Conservation (phyloP, 2,329 filamentous ascomycete genomes). For the Xylaria hypoxylon region DNA sequence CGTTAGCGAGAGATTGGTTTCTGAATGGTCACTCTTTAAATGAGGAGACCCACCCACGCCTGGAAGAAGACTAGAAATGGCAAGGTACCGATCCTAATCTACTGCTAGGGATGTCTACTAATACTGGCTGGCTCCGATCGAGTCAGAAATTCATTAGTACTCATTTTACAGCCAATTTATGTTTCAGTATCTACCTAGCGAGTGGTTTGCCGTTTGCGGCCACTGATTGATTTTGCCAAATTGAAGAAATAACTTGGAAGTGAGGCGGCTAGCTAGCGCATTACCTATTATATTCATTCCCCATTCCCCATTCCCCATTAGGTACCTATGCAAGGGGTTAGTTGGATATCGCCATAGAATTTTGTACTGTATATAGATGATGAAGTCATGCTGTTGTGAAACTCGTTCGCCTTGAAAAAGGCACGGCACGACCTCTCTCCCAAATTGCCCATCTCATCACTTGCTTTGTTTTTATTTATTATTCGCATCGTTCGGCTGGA, state of each 20-base stretch:
- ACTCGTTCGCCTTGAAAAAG: too few relatives aligned
- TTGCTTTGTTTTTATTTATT: not conserved
- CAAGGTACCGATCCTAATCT: slow-evolving; percentile 33
- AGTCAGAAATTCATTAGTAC: slow-evolving; percentile 14
- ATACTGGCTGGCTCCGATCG: slow-evolving; percentile 4
- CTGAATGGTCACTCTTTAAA: slow-evolving; percentile 34
- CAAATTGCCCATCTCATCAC: not conserved
- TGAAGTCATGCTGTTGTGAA: slow-evolving; percentile 6
- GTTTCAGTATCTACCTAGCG: slow-evolving; percentile 12
- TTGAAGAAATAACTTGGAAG: not conserved
- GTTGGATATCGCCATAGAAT: too few relatives aligned
- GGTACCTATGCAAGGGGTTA: too few relatives aligned
- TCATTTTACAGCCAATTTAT: slow-evolving; percentile 14
- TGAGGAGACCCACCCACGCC: slow-evolving; percentile 33
- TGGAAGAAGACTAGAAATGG: slow-evolving; percentile 24
- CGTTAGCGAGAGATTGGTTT: slow-evolving; percentile 9
- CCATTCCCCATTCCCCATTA: too few relatives aligned
- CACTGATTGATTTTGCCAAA: not conserved
- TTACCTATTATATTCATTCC: slow-evolving; percentile 2
- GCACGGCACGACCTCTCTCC: not conserved
- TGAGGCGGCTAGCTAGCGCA: slow-evolving; percentile 14
- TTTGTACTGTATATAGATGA: not conserved
- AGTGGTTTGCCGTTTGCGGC: not conserved
- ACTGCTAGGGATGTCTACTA: not conserved
- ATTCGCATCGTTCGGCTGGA: not conserved